phyloP scores from a whole-genome alignment of 2,329 filamentous ascomycete genomes.

The Talaromyces verruculosus region DNA sequence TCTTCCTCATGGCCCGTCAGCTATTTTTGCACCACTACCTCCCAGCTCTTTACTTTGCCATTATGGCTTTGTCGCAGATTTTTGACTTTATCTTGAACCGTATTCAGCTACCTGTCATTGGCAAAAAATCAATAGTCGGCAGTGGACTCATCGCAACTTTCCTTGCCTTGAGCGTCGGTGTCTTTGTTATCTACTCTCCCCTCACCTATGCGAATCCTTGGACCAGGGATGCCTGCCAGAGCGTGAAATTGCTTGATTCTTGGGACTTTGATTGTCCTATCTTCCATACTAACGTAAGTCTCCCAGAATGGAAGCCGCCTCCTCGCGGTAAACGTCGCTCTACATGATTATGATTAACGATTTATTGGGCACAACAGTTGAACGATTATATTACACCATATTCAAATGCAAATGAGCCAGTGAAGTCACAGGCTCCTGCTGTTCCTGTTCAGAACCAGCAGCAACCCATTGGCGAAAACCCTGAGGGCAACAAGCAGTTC shows the following conservation, averaged over 20 bases:
- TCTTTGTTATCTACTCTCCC: constrained; percentile 83
- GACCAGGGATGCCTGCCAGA: constrained; percentile 84
- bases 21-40: constrained; percentile 99
- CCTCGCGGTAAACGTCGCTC: constrained; percentile 30
- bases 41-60: constrained; percentile 90
- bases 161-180: constrained; percentile 69
- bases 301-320: constrained; percentile 34
- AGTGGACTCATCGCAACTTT: constrained; percentile 71
- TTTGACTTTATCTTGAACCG: constrained; percentile 83
- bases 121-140: constrained; percentile 70
- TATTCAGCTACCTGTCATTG: constrained; percentile 65
- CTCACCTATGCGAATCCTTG: constrained; percentile 90
- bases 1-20: constrained; percentile 96
- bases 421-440: constrained; percentile 26
- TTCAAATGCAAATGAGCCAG: constrained; percentile 25
- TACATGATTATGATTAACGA: constrained; percentile 15
- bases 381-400: constrained; percentile 41
- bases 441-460: constrained; percentile 25
- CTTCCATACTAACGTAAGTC: constrained; percentile 81
- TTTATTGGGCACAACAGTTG: constrained; percentile 32
- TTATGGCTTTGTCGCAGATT: constrained; percentile 83
- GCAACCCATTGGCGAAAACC: constrained; percentile 23
- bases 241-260: constrained; percentile 78
- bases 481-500: constrained; percentile 29
- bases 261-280: constrained; percentile 99